Evolutionary conservation across 495 filamentous ascomycete genomes (phyloP).

Genomic region (Terfezia boudieri): DNA sequence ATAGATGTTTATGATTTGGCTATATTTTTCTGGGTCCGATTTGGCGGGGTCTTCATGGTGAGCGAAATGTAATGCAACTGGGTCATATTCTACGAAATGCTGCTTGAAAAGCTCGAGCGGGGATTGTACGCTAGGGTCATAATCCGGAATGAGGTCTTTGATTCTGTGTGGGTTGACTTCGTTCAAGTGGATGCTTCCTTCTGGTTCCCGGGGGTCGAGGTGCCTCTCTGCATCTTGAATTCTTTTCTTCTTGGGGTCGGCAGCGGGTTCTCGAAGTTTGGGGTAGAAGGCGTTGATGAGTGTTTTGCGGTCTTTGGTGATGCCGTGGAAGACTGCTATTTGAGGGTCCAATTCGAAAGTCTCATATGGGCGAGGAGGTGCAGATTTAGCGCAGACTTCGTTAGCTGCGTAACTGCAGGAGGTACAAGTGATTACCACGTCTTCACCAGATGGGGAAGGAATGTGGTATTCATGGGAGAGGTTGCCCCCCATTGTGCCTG

Average conservation of each 20-base stretch:
- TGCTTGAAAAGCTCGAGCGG: slow-evolving; percentile 33
- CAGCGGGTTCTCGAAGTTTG: neutral
- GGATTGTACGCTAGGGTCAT: slow-evolving; percentile 49
- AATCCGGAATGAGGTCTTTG: slow-evolving; percentile 44
- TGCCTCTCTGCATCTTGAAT: neutral
- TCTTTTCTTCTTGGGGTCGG: neutral
- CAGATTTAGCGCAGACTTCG: slow-evolving; percentile 45
- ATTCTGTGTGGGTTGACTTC: slow-evolving; percentile 51
- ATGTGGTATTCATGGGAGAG: slow-evolving; percentile 92
- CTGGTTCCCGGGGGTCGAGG: neutral
- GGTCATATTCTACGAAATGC: slow-evolving; percentile 20
- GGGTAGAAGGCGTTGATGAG: slow-evolving; percentile 13
- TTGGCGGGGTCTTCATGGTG: slow-evolving; percentile 5
- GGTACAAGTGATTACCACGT: slow-evolving; percentile 54
- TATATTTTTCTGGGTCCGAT: slow-evolving; percentile 11
- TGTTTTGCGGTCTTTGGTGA: slow-evolving; percentile 11
- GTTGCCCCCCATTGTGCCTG: slow-evolving; percentile 84
- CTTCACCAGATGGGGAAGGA: slow-evolving; percentile 58
- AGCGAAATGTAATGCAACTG: neutral
- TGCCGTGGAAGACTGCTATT: slow-evolving; percentile 12
- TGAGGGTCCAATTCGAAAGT: neutral
- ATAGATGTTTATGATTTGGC: slow-evolving; percentile 29
- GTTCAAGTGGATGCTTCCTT: slow-evolving; percentile 13
- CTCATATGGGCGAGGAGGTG: neutral
- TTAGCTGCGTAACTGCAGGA: slow-evolving; percentile 60